A percentile compares a stretch with the other conserved stretches of the same genome.
phyloP scores from a whole-genome alignment of 1,139 yeast genomes.

The Williopsis jadinii region DNA sequence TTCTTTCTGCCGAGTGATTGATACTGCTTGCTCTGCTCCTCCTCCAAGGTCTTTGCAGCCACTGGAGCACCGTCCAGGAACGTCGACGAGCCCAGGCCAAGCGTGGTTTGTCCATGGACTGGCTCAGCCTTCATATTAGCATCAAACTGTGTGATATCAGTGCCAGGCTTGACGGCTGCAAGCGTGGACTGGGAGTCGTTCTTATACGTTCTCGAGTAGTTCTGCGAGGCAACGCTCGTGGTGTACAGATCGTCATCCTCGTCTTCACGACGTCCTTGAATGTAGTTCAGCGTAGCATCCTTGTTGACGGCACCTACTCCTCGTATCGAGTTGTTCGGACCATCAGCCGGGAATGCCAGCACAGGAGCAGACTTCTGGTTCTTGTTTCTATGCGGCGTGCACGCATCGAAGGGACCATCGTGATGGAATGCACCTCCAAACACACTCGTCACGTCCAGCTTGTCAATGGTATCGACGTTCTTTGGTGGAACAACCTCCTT shows the following conservation, averaged over 20 bases:
- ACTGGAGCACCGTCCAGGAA: slow-evolving; percentile 98
- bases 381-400: slow-evolving; percentile 93
- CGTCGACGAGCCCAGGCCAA: slow-evolving; percentile 88
- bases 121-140: slow-evolving; percentile 61
- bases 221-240: slow-evolving; percentile 12
- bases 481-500: slow-evolving; percentile 26
- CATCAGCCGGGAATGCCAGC: slow-evolving; percentile 89
- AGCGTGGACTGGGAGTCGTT: slow-evolving; percentile 19
- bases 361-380: slow-evolving; percentile 81
- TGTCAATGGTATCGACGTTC: slow-evolving; percentile 86
- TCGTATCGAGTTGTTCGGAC: slow-evolving; percentile 82
- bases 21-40: slow-evolving; percentile 26
- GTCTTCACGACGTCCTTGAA: slow-evolving; percentile 42
- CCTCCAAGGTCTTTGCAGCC: slow-evolving; percentile 42
- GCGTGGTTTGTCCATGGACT: slow-evolving; percentile 77
- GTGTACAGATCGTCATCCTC: slow-evolving; percentile 25
- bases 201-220: slow-evolving; percentile 5
- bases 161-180: slow-evolving; percentile 40
- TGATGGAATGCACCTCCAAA: slow-evolving; percentile 97
- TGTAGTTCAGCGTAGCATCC: slow-evolving; percentile 51
- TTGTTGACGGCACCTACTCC: slow-evolving; percentile 42
- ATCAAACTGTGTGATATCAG: slow-evolving; percentile 61
- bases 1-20: slow-evolving; percentile 62
- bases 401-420: slow-evolving; percentile 98
- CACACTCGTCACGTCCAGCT: slow-evolving; percentile 89